Conservation (phyloP, 192 early-diverging fungal species). For the Coemansia sp. region DNA sequence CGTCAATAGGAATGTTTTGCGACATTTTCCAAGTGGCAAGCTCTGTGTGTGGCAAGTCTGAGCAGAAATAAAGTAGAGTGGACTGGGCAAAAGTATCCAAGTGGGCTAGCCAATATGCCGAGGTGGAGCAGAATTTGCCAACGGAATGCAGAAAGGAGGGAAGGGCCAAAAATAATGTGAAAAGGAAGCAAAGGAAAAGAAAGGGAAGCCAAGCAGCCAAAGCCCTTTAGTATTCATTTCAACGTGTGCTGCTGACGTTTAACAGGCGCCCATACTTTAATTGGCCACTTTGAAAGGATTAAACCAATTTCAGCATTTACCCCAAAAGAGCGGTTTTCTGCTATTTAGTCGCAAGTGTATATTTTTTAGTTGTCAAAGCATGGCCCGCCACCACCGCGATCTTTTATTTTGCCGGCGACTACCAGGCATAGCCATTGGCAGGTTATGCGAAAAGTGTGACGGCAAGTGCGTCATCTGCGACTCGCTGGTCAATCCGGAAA, state of each 20-base stretch:
- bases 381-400: slow-evolving; percentile 86
- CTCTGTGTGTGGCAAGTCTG: background rate
- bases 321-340: no score
- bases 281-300: background rate
- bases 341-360: no score
- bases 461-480: slow-evolving; percentile 97
- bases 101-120: background rate
- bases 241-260: background rate
- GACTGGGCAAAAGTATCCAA: background rate
- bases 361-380: slow-evolving; percentile 15
- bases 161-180: slow-evolving; percentile 9
- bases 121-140: background rate
- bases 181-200: slow-evolving; percentile 6
- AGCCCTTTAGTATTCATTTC: background rate
- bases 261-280: background rate
- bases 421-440: slow-evolving; percentile 73
- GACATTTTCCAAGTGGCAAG: slow-evolving; percentile 17
- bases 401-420: slow-evolving; percentile 94
- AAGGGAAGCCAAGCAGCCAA: slow-evolving; percentile 8
- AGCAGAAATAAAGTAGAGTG: background rate
- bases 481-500: slow-evolving; percentile 88
- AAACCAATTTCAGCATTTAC: background rate
- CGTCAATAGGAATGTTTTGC: slow-evolving; percentile 18
- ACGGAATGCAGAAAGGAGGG: slow-evolving; percentile 5
- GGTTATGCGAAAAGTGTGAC: slow-evolving; percentile 62